Percentiles rank a stretch among this genome's conserved stretches.
Evolutionary conservation across 345 rosid genomes (phyloP).

Genomic region (Moricandia arvensis): DNA sequence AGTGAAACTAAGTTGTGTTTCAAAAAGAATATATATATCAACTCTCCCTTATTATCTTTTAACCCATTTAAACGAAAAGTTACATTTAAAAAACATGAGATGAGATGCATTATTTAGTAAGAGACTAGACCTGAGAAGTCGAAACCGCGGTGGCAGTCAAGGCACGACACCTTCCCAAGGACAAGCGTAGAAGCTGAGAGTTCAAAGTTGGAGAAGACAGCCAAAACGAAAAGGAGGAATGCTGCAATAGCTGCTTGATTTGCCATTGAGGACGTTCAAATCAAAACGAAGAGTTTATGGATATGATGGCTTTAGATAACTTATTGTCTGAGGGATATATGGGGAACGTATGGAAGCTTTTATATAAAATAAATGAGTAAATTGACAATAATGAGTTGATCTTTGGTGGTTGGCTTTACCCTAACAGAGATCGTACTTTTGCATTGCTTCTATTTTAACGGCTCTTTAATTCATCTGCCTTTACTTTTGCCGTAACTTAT

Average conservation of each 20-base stretch:
- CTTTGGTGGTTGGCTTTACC: constrained; percentile 28
- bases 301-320: constrained; percentile 13
- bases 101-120: not conserved
- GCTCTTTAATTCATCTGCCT: constrained; percentile 28
- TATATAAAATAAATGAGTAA: constrained; percentile 7
- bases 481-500: constrained; percentile 6
- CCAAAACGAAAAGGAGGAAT: constrained; percentile 22
- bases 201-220: constrained; percentile 21
- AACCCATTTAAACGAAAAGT: not conserved
- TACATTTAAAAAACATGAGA: not conserved
- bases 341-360: not conserved
- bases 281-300: constrained; percentile 4
- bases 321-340: constrained; percentile 18
- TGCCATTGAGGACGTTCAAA: constrained; percentile 23
- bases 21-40: too few relatives aligned
- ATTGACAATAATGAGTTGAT: constrained; percentile 9
- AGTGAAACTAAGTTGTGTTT: not conserved
- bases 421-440: not conserved
- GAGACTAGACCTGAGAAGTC: constrained; percentile 36
- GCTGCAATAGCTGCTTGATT: constrained; percentile 18
- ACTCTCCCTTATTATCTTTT: not conserved
- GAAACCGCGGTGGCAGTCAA: constrained; percentile 27
- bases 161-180: constrained; percentile 31
- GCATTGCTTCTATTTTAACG: constrained; percentile 25
- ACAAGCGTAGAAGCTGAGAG: constrained; percentile 27